These are phyloP conservation scores for Rhodotorula babjevae DNA, from an alignment of 768 basidiomycete genomes.

Conservation along the genomic window DNA sequence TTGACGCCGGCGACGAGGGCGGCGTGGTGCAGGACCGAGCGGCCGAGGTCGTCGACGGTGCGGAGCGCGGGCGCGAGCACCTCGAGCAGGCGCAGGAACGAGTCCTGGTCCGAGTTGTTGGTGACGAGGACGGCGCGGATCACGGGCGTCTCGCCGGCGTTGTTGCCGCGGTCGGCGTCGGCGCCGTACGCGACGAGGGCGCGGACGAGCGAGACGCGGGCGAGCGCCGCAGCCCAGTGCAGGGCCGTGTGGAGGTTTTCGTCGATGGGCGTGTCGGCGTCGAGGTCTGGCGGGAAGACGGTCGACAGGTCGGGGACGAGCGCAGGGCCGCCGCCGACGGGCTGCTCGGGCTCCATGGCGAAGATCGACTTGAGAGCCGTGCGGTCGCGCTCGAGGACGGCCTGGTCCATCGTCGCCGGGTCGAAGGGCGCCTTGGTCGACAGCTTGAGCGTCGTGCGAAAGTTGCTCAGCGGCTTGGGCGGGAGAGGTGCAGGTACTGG, in stretches of 20 bases:
- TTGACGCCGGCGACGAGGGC: conserved; percentile 85
- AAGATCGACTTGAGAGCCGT: conserved; percentile 32
- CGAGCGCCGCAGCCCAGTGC: conserved; percentile 85
- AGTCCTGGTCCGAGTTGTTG: conserved; percentile 72
- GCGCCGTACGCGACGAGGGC: conserved; percentile 72
- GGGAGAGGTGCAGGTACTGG: background rate
- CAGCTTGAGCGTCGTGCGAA: conserved; percentile 23
- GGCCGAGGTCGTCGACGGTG: conserved; percentile 79
- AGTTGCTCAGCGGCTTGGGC: conserved; percentile 7
- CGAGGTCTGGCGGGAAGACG: conserved; percentile 46
- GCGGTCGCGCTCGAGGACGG: conserved; percentile 16
- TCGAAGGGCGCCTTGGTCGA: conserved; percentile 15
- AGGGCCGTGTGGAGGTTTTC: conserved; percentile 91
- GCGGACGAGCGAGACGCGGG: conserved; percentile 62
- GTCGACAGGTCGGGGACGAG: conserved; percentile 21
- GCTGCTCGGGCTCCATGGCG: conserved; percentile 10
- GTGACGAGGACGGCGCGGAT: conserved; percentile 87
- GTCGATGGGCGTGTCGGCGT: conserved; percentile 81
- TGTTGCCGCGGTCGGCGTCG: conserved; percentile 85
- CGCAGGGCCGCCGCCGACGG: background rate
- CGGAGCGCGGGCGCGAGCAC: conserved; percentile 69
- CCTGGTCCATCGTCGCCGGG: background rate
- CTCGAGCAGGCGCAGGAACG: conserved; percentile 63
- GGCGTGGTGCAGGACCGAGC: conserved; percentile 86
- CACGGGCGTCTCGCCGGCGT: conserved; percentile 87